A percentile compares a stretch with the other conserved stretches of the same genome.
Conservation (phyloP, 768 basidiomycete genomes). For the Amanita rubescens region DNA sequence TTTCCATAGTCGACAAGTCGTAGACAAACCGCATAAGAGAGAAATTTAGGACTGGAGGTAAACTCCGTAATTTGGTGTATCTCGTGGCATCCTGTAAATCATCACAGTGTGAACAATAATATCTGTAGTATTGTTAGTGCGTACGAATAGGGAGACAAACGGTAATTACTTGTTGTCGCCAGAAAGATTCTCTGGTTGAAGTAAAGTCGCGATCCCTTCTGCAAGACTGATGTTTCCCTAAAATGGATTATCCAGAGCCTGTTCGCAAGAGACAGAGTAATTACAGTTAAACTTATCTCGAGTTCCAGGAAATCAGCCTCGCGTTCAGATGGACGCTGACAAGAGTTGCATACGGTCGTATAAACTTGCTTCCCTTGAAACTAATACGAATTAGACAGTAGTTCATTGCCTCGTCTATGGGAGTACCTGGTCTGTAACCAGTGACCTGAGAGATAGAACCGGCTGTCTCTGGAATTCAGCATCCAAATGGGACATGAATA, state of each 20-base stretch:
- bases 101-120: constrained; percentile 72
- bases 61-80: constrained; percentile 55
- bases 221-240: constrained; percentile 70
- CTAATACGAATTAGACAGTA: constrained; percentile 27
- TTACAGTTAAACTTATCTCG: constrained; percentile 76
- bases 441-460: constrained; percentile 48
- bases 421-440: constrained; percentile 67
- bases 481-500: constrained; percentile 88
- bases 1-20: constrained; percentile 66
- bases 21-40: constrained; percentile 92
- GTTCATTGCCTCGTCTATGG: not conserved
- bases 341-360: constrained; percentile 69
- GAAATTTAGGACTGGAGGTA: constrained; percentile 89
- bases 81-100: constrained; percentile 73
- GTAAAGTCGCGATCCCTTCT: constrained; percentile 56
- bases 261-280: constrained; percentile 6
- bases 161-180: constrained; percentile 70
- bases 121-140: constrained; percentile 39
- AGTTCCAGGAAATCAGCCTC: constrained; percentile 77
- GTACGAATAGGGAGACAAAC: not conserved
- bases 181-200: constrained; percentile 64
- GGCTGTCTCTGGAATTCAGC: constrained; percentile 82
- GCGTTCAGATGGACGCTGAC: constrained; percentile 61
- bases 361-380: constrained; percentile 86
- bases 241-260: not conserved